Base-by-base conservation (phyloP, 768 basidiomycete species). In the Galerina marginata region DNA sequence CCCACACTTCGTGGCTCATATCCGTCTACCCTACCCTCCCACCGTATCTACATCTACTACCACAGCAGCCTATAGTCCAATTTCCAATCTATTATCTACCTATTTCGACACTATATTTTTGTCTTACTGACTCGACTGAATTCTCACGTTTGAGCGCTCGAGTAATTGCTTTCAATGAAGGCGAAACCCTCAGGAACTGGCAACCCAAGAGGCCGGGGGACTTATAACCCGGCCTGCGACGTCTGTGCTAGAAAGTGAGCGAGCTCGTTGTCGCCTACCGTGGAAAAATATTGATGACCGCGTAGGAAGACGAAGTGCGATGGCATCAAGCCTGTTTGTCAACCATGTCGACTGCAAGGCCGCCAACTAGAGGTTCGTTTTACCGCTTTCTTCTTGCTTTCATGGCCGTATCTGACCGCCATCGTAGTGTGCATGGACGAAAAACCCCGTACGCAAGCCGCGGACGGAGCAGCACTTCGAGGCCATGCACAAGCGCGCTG, bases 231-330 rank as follows among this genome's bases (percentile, higher is more conserved):
- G 15, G 68, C 70, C 37, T 71, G 70, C 51, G 65, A 66, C 11
- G 63, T 71, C 3, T 72, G 71, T 43, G 65, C 65, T 44, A 65
- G 71, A 71, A 81, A 79, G 82, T 80, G 62, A 79, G 82, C 80
- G 63, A 67, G 77, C 36, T 39, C 55, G 10, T 26, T 16, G 20
- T 58, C 25, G 26, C 49, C 33, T 33, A 52, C 9, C 59, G 42
- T 68, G 59, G 56, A 53, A 56, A 65, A 64, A 20, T 56, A 23
- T 29, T 61, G 54, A 58, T 52, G 29, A 39, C 37, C 37, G 58
- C 43, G 29, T 64, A 82, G 81, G 67, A 82, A 81, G 63, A 78
- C 74, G 11, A 81, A 78, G 65, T 83, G 82, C 68, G 79, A 80
- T 62, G 82, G 80, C 29, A 63, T 65, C 44, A 78, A 77, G 62